These are phyloP conservation scores for Protomyces pachydermus DNA, from an alignment of 1,139 yeast species.

Conservation along the genomic window DNA sequence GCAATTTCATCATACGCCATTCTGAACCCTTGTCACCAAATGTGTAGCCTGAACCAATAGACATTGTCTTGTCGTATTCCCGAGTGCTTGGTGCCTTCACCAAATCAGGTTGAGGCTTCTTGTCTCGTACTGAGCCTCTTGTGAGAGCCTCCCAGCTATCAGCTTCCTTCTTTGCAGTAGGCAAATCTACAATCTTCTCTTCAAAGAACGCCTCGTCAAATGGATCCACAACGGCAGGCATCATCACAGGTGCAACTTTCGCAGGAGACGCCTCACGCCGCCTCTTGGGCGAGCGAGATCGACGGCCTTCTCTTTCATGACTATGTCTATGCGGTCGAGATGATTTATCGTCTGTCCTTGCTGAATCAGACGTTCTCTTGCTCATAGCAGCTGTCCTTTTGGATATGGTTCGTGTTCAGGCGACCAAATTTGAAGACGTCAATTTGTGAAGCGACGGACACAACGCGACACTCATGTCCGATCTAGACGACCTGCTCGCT, in stretches of 20 bases:
- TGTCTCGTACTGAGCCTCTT: conserved; percentile 1
- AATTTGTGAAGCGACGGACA: neutral
- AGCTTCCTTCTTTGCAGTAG: neutral
- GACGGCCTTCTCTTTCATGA: neutral
- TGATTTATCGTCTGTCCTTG: neutral
- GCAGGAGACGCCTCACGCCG: neutral
- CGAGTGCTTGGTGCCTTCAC: neutral
- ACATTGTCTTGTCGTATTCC: neutral
- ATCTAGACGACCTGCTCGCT: conserved; percentile 43
- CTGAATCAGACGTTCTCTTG: neutral
- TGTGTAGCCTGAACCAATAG: neutral
- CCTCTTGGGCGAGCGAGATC: neutral
- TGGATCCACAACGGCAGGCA: neutral
- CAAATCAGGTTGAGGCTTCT: neutral
- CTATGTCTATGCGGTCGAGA: neutral
- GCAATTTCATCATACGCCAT: conserved; percentile 42
- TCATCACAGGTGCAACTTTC: neutral
- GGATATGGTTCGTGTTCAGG: neutral
- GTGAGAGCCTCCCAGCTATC: conserved; percentile 3
- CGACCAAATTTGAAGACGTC: neutral
- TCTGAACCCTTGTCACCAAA: conserved; percentile 41
- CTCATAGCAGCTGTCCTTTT: neutral
- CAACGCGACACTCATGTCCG: conserved; percentile 35
- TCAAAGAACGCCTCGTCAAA: conserved; percentile 20
- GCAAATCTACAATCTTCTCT: conserved; percentile 2